Conservation (phyloP, 2,329 filamentous ascomycete species). For the Penicillium sclerotiorum region DNA sequence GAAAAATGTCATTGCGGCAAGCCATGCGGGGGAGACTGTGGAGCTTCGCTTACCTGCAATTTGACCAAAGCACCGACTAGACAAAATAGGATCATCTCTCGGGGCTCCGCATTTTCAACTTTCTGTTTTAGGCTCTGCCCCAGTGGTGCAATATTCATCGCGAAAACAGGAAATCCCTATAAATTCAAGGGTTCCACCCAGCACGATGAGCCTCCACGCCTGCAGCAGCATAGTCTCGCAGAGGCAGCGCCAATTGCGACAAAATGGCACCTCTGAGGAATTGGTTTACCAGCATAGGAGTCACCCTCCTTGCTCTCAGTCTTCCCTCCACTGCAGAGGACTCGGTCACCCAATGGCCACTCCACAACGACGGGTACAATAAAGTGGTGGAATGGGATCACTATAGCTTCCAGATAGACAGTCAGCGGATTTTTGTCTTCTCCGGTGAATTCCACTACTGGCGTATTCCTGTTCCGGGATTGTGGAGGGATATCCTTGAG, state of each 20-base stretch:
- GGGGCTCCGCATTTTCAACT: not conserved
- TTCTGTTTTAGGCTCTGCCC: too few relatives aligned
- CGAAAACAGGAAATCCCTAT: too few relatives aligned
- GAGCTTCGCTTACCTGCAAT: slow-evolving; percentile 10
- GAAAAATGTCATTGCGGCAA: slow-evolving; percentile 11
- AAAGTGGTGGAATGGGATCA: slow-evolving; percentile 55
- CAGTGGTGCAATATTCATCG: too few relatives aligned
- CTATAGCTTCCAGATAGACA: slow-evolving; percentile 56
- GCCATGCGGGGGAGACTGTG: slow-evolving; percentile 4
- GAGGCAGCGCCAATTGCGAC: not conserved
- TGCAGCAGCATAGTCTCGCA: not conserved
- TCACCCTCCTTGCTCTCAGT: slow-evolving; percentile 11
- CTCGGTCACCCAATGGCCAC: slow-evolving; percentile 43
- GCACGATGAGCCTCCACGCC: too few relatives aligned
- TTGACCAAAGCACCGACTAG: not conserved
- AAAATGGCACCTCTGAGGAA: not conserved
- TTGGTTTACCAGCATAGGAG: slow-evolving; percentile 10
- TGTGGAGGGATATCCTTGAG: slow-evolving; percentile 56
- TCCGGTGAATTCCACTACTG: slow-evolving; percentile 59
- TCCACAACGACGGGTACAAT: slow-evolving; percentile 53
- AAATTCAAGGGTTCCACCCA: too few relatives aligned
- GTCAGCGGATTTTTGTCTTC: slow-evolving; percentile 55
- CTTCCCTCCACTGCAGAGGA: slow-evolving; percentile 5
- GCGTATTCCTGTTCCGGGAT: slow-evolving; percentile 53
- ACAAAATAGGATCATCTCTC: not conserved